Evolutionary conservation across 257 asterid species (phyloP), one percentile per base, ranked within the genome.

Genomic region (Oldenlandia corymbosa): DNA sequence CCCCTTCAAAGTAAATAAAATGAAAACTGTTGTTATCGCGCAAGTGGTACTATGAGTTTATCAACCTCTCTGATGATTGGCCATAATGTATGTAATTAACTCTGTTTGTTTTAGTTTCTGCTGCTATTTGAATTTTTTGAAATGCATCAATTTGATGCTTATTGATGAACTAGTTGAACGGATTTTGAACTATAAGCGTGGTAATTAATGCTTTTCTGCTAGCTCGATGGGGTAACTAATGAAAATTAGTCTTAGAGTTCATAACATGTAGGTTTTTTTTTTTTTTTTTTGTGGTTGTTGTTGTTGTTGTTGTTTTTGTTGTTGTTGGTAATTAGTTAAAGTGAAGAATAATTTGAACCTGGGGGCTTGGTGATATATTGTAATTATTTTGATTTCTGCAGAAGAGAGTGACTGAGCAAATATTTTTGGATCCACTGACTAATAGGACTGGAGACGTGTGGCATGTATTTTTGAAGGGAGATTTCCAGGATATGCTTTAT

Each of bases 381-480:
- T 27, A 21, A 27, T 17, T 21, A 17, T 45, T 18, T 37, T 21
- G 30, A 34, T 26, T 47, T 12, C 60, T 63, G 79, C 94, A 92
- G 99, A 81, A 82, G 71, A 90, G 83, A 70, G 96, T 90, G 83
- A 78, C 84, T 11, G 88, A 85, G 81, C 79, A 90, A 78, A 87
- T 90, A 51, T 65, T 55, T 64, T 73, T 92, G 53, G 77, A 81
- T 80, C 96, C 94, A 20, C 54, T 77, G 63, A 85, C 71, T 47
- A 87, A 93, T 68, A 93, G 65, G 80, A 93, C 99, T 23, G 99
- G 99, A 73, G 99, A 87, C 69, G 90, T 90, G 45, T 93, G 99
- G 99, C 99, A 93, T 57, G 85, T 87, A 32, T 83, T 87, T 70
- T 65, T 93, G 74, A 83, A 81, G 83, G 99, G 97, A n/a, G 87